Evolutionary conservation across 345 rosid genomes (phyloP), one percentile per base, ranked within the genome.

Genomic region (Camelina hispida): DNA sequence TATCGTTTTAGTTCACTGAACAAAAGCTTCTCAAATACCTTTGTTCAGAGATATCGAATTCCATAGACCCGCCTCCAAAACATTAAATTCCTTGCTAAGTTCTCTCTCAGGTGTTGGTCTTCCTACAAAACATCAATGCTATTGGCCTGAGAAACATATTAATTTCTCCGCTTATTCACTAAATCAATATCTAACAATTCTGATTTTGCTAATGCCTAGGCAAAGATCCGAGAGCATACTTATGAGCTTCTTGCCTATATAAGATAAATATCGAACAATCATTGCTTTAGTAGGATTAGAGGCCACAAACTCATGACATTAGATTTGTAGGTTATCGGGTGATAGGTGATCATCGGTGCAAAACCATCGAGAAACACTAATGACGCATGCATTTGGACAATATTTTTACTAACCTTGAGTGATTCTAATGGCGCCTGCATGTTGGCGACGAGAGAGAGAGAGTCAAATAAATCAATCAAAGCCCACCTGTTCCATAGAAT

Each of bases 61-160:
- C 97, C 97, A 91, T n/a, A 91, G 87, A 79, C 93, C 87, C 48
- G 96, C 93, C 81, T 91, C 98, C 67, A 93, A 58, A 75, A 91
- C 93, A 80, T 91, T 93, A 78, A 78, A 89, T 59, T 93, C 98
- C 68, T 83, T 82, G 23, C 93, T 87, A 15, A 93, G 98, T 81
- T 91, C 98, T 68, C 82, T 87, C 67, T 87, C 96, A 5, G 98
- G 93, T 59, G 89, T 89, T 61, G 98, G 98, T 73, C 91, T 84
- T 71, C 98, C 98, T 93, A 87, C 66, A 62, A 69, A 84, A 75
- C 51, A 65, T 42, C 23, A 72, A 78, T 14, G 68, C 18, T 44
- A 53, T 69, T 32, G 25, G 80, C 66, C 35, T 77, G 14, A 77
- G 71, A 53, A 43, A 25, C 55, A 53, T 22, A 11, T 23, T 13